Base-by-base conservation (phyloP, 1,284 basidiomycete genomes). In the Ceratorhiza oryzae-sativae region DNA sequence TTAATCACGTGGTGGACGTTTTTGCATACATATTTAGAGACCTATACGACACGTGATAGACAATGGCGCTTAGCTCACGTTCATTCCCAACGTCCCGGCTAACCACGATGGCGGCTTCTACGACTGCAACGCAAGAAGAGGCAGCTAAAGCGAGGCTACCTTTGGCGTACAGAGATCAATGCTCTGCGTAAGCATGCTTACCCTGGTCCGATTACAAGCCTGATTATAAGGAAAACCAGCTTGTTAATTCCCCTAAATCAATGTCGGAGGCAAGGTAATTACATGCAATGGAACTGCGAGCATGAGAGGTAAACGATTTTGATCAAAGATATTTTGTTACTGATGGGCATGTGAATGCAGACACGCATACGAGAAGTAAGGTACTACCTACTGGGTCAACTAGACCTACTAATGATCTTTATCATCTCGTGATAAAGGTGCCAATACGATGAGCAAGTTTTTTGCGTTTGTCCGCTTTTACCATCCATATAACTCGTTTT, bases 401-500 rank as follows among this genome's bases (percentile, higher is more conserved):
- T 9, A 25, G 45, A 23, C 48, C 62, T 13, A 60, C 65, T 75
- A 42, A 75, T 75, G 36, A 75, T 56, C 62, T 23, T n/a, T 18
- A 15, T 10, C 3, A 53, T 15, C 30, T 34, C 41, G 42, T 62
- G 12, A 53, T 34, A 72, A 72, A 95, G 92, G 82, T 94, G 93
- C 80, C 93, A 95, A 81, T 94, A 94, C 79, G 92, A 94, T 77
- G 93, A 95, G 92, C 94, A 80, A 81, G 92, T 89, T 15, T 32
- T 39, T n/a, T 42, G 32, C 62, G 36, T 10, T 39, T 36, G 18
- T 39, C 61, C 20, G 20, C 20, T 45, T 67, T 20, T 12, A 61
- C 51, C 41, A 36, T 45, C 32, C 74, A 39, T 61, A 46, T 15
- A 8, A 49, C 25, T 25, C 53, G 15, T 34, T 70, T 65, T 56